phyloP scores from a whole-genome alignment of 768 basidiomycete species.

The Suillus alpinus region DNA sequence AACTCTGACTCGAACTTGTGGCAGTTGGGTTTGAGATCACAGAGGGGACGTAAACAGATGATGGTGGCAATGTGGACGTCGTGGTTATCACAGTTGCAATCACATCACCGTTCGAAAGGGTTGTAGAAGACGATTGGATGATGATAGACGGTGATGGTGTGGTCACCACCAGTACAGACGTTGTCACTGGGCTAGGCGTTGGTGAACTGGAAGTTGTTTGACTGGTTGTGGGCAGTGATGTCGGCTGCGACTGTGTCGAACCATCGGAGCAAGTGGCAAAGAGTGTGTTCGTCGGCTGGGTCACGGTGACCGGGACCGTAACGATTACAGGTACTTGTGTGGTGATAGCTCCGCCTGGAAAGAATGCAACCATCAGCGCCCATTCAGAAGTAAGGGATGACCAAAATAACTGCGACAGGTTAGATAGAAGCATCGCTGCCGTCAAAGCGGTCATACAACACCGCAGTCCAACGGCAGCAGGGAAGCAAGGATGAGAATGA shows the following conservation, averaged over 20 bases:
- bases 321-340: constrained; percentile 42
- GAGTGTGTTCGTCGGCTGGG: constrained; percentile 36
- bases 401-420: constrained; percentile 2
- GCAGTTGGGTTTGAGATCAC: constrained; percentile 11
- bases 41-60: constrained; percentile 26
- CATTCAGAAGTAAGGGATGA: not conserved
- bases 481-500: not conserved
- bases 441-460: constrained; percentile 14
- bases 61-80: constrained; percentile 34
- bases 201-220: not conserved
- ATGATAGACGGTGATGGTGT: constrained; percentile 32
- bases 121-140: constrained; percentile 32
- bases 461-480: not conserved
- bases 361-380: constrained; percentile 13
- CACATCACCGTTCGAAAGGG: constrained; percentile 41
- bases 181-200: constrained; percentile 12
- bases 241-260: constrained; percentile 9
- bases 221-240: constrained; percentile 7
- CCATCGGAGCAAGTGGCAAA: constrained; percentile 35
- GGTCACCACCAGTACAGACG: constrained; percentile 25
- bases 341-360: constrained; percentile 25
- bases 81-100: constrained; percentile 34
- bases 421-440: constrained; percentile 10
- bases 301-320: constrained; percentile 29
- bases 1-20: constrained; percentile 10